Base-by-base conservation (phyloP, 371 early-diverging fungal species). In the Massospora cicadina region DNA sequence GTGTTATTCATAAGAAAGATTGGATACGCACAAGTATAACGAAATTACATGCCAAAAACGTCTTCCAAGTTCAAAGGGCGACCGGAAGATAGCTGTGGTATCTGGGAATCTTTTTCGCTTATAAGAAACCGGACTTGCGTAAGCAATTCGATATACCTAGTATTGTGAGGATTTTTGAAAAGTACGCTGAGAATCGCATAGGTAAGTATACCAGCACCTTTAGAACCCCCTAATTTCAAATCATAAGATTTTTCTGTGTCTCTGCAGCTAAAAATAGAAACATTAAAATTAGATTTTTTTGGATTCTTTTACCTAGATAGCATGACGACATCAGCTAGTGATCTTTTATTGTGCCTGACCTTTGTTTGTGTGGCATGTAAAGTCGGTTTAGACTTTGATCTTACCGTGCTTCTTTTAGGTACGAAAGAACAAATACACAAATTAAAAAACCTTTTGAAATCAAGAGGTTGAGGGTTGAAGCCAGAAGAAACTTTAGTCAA, bases 211-310 rank as follows among this genome's bases (percentile, higher is more conserved):
- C 95, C 88, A 0, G 86, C 84, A 60, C 77, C 74, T 30, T 73
- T 68, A 77, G 76, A 75, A 2, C 77, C 77, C 43, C 79, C 76
- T 64, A 76, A 77, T 10, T 71, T 69, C 17, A 90, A 80, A 74
- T 93, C 93, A 0, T 91, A 90, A 2, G 85, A 85, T 0, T 91
- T 91, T 69, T 93, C 90, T 66, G 79, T 77, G 69, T 63, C 63
- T 54, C 55, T 65, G 64, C 76, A 82, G 69, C 90, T 43, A 17
- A 17, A 5, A 43, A 43, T 43, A 17, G 17, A 43, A 23, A 33
- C 2, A 2, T 0, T 17, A 27, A 55, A 21, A 60, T 75, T 25
- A 76, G 80, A 72, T 88, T 43, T 43, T 43, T n/a, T n/a, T n/a
- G n/a, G n/a, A n/a, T n/a, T n/a, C 5, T 43, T 10, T 43, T 43